A percentile compares a stretch with the other conserved stretches of the same genome.
phyloP scores from a whole-genome alignment of 2,329 filamentous ascomycete species.

The Pseudogymnoascus sp. region DNA sequence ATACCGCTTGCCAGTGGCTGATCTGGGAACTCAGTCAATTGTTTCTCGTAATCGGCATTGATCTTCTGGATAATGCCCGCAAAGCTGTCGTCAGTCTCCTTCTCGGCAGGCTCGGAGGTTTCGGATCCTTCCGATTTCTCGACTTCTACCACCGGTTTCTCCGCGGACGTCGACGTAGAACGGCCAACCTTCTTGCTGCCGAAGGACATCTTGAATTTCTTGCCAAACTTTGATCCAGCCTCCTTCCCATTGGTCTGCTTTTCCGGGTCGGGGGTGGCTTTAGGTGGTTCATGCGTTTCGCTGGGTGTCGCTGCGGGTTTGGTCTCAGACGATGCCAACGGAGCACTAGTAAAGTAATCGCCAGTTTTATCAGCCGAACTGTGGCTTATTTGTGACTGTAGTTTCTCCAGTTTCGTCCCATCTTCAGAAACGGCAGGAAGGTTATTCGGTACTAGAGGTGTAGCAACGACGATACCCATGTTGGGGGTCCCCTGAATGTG shows the following conservation, averaged over 20 bases:
- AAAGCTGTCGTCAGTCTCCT: slow-evolving; percentile 69
- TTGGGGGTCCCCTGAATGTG: slow-evolving; percentile 64
- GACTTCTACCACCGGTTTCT: slow-evolving; percentile 67
- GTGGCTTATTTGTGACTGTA: slow-evolving; percentile 47
- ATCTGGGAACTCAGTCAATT: slow-evolving; percentile 48
- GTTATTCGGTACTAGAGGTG: slow-evolving; percentile 42
- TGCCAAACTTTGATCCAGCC: slow-evolving; percentile 61
- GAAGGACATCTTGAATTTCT: slow-evolving; percentile 72
- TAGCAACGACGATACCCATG: slow-evolving; percentile 69
- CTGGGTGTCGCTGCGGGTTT: slow-evolving; percentile 40
- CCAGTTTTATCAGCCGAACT: slow-evolving; percentile 53
- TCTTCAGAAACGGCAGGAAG: slow-evolving; percentile 45
- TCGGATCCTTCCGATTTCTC: slow-evolving; percentile 50
- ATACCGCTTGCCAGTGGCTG: slow-evolving; percentile 54
- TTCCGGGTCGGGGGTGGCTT: slow-evolving; percentile 45
- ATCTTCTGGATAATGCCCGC: slow-evolving; percentile 66
- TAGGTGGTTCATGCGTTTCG: slow-evolving; percentile 36
- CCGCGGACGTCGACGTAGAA: slow-evolving; percentile 55
- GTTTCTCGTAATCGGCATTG: slow-evolving; percentile 64
- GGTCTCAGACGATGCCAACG: slow-evolving; percentile 41
- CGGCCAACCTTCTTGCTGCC: slow-evolving; percentile 77
- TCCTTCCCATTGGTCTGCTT: slow-evolving; percentile 57
- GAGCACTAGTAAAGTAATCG: slow-evolving; percentile 70
- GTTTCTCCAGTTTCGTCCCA: slow-evolving; percentile 45
- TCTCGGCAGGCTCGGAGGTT: slow-evolving; percentile 57